These are phyloP conservation scores for Achlya hypogyna DNA, from an alignment of 352 stramenopile species.

Conservation along the genomic window DNA sequence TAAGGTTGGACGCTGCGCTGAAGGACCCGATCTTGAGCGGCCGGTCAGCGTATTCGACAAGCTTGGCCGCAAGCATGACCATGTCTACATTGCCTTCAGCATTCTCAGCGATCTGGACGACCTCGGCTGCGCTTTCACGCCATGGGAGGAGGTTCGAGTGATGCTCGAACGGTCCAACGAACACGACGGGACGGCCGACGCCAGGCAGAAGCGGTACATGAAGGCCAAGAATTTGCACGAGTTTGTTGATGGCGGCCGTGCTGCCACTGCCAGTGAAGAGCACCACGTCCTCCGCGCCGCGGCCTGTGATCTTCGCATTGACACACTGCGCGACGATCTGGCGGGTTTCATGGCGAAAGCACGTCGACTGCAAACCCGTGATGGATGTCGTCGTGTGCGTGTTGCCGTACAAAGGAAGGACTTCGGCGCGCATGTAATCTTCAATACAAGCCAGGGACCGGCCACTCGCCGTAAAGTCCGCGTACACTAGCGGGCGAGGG, in stretches of 20 bases:
- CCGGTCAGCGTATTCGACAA: slow-evolving; percentile 42
- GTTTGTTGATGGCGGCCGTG: slow-evolving; percentile 76
- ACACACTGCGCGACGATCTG: slow-evolving; percentile 51
- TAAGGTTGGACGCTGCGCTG: slow-evolving; percentile 92
- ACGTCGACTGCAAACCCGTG: slow-evolving; percentile 40
- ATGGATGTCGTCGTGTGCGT: slow-evolving; percentile 82
- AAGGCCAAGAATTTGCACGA: slow-evolving; percentile 34
- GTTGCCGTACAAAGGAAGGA: slow-evolving; percentile 88
- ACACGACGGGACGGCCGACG: slow-evolving; percentile 63
- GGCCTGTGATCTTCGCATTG: slow-evolving; percentile 22
- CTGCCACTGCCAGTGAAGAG: slow-evolving; percentile 88
- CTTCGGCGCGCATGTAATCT: slow-evolving; percentile 59
- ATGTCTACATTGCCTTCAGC: slow-evolving; percentile 45
- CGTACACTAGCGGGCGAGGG: slow-evolving; percentile 81
- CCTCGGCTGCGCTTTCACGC: slow-evolving; percentile 86
- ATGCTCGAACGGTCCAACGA: slow-evolving; percentile 93
- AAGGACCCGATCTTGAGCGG: slow-evolving; percentile 84
- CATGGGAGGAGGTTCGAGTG: slow-evolving; percentile 97
- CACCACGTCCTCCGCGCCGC: slow-evolving; percentile 84
- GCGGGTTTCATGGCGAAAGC: slow-evolving; percentile 82
- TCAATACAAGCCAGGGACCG: slow-evolving; percentile 66
- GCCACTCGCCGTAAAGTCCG: slow-evolving; percentile 91
- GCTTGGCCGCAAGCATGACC: slow-evolving; percentile 34
- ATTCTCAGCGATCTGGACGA: slow-evolving; percentile 64
- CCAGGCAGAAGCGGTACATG: background rate